phyloP scores from a whole-genome alignment of 768 basidiomycete genomes.

The Termitomyces sp. region DNA sequence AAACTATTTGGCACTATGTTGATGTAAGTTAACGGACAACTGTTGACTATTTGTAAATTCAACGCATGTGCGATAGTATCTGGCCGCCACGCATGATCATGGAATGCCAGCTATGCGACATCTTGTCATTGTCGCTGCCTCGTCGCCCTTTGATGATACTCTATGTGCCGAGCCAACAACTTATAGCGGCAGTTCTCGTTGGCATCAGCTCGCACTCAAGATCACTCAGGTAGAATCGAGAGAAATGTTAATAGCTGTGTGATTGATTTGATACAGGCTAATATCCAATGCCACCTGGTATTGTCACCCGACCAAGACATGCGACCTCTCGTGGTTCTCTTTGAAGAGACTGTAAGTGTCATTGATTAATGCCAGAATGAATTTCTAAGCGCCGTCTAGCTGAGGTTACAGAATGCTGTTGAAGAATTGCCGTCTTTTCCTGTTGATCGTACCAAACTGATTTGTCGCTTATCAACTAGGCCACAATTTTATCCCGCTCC shows the following conservation, averaged over 20 bases:
- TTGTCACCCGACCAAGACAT: conserved; percentile 41
- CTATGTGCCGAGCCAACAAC: conserved; percentile 18
- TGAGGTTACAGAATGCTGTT: conserved; percentile 31
- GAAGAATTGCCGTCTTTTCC: conserved; percentile 39
- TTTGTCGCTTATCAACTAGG: conserved; percentile 39
- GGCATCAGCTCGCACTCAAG: conserved; percentile 36
- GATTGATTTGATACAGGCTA: conserved; percentile 29
- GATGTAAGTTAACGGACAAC: conserved; percentile 30
- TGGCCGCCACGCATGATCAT: conserved; percentile 25
- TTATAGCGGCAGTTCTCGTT: conserved; percentile 28
- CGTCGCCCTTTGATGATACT: conserved; percentile 31
- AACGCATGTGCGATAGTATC: conserved; percentile 20
- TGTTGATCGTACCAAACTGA: conserved; percentile 26
- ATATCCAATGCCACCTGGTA: conserved; percentile 56
- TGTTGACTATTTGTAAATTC: background rate
- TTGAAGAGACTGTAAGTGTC: conserved; percentile 39
- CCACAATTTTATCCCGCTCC: conserved; percentile 17
- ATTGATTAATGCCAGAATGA: background rate
- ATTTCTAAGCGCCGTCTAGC: conserved; percentile 20
- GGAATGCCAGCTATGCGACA: conserved; percentile 34
- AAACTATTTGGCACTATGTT: conserved; percentile 35
- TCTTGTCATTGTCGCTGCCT: conserved; percentile 50
- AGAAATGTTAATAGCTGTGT: conserved; percentile 1
- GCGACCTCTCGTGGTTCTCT: conserved; percentile 37
- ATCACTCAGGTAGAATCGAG: conserved; percentile 34